Evolutionary conservation across 2,329 filamentous ascomycete genomes (phyloP).

Genomic region (Diaporthe sp.): DNA sequence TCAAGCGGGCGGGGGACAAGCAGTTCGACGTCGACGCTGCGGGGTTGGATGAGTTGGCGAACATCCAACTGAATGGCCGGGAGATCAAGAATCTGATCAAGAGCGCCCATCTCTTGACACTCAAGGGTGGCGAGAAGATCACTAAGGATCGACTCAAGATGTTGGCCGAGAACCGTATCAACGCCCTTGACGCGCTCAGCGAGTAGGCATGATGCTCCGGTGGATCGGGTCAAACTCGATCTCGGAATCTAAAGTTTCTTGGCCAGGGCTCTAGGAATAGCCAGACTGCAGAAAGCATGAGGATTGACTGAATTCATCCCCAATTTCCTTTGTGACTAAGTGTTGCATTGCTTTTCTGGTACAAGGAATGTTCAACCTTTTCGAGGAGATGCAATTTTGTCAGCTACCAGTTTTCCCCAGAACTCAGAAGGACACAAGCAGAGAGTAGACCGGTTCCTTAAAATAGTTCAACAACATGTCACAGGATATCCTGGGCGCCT

Average conservation of each 20-base stretch:
- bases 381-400: not conserved
- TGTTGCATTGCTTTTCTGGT: not conserved
- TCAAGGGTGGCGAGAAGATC: conserved; percentile 47
- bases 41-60: conserved; percentile 52
- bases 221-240: not conserved
- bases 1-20: conserved; percentile 46
- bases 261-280: too few species aligned
- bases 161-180: conserved; percentile 49
- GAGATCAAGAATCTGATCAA: conserved; percentile 66
- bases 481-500: not conserved
- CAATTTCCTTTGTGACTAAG: not conserved
- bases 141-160: conserved; percentile 47
- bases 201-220: not conserved
- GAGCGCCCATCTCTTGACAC: conserved; percentile 51
- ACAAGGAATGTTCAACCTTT: not conserved
- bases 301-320: too few species aligned
- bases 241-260: not conserved
- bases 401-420: not conserved
- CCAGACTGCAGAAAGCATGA: not conserved
- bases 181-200: conserved; percentile 38
- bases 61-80: conserved; percentile 59
- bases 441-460: not conserved
- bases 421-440: not conserved
- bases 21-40: conserved; percentile 48
- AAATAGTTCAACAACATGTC: not conserved